A percentile compares a stretch with the other conserved stretches of the same genome.
Evolutionary conservation across 2,329 filamentous ascomycete species (phyloP).

Genomic region (Penicillium fuscoglaucum): DNA sequence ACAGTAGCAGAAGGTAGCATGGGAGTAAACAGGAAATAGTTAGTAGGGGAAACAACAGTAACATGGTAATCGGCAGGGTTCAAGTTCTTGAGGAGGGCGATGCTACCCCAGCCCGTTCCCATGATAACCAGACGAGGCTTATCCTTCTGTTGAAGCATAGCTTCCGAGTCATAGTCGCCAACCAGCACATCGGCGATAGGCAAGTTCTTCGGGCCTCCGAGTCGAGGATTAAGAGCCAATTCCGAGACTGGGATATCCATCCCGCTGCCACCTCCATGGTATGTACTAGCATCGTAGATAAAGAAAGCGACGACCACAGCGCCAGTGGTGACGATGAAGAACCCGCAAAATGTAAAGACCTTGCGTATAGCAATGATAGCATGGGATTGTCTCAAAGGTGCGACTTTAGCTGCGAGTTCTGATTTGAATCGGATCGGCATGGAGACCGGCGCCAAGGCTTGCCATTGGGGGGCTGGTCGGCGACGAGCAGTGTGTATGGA

Average conservation of each 20-base stretch:
- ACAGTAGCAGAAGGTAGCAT: constrained; percentile 98
- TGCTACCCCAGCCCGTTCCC: constrained; percentile 92
- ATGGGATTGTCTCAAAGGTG: constrained; percentile 28
- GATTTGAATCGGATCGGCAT: constrained; percentile 36
- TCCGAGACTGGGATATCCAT: constrained; percentile 81
- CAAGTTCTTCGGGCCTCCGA: constrained; percentile 90
- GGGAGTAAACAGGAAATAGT: constrained; percentile 97
- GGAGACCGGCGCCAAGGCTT: constrained; percentile 22
- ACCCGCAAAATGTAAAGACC: constrained; percentile 70
- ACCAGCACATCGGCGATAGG: constrained; percentile 86
- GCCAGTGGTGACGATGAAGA: constrained; percentile 70
- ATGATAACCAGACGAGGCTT: constrained; percentile 93
- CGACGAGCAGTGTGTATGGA: constrained; percentile 26
- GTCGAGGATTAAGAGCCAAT: constrained; percentile 74
- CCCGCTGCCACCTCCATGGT: constrained; percentile 67
- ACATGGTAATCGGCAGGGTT: constrained; percentile 93
- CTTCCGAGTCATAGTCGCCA: constrained; percentile 79
- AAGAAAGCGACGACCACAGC: constrained; percentile 79
- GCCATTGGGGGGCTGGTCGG: constrained; percentile 25
- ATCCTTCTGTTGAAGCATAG: constrained; percentile 70
- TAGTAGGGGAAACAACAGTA: constrained; percentile 88
- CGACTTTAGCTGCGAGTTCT: constrained; percentile 27
- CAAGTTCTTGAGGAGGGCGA: constrained; percentile 85
- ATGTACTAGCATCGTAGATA: constrained; percentile 88
- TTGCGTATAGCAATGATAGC: constrained; percentile 62